phyloP scores from a whole-genome alignment of 2,329 filamentous ascomycete genomes.

The Aspergillus latus region DNA sequence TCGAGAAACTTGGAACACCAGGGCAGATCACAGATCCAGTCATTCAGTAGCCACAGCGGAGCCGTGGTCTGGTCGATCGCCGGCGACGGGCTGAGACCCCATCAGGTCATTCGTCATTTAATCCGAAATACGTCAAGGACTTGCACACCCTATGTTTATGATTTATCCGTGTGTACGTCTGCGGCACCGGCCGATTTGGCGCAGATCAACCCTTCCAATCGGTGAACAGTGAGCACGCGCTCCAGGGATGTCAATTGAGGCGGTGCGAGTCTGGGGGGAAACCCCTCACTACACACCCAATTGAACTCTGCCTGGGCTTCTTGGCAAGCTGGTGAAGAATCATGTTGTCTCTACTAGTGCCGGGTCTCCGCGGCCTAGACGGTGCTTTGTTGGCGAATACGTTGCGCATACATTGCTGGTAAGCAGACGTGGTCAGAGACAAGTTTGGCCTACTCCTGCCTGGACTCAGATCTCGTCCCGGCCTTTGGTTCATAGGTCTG shows the following conservation, averaged over 20 bases:
- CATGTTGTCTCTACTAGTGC: neutral
- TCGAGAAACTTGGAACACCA: neutral
- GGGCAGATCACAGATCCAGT: neutral
- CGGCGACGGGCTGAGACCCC: neutral
- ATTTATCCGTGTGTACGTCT: neutral
- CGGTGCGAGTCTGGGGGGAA: conserved; percentile 8
- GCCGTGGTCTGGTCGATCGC: neutral
- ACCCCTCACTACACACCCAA: conserved; percentile 10
- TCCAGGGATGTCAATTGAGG: neutral
- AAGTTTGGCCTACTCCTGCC: neutral
- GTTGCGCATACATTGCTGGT: neutral
- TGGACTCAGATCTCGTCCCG: neutral
- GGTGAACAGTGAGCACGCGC: neutral
- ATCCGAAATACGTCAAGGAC: neutral
- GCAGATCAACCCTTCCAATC: neutral
- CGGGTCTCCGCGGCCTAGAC: neutral
- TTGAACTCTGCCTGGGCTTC: neutral
- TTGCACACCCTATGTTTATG: neutral
- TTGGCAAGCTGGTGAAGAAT: conserved; percentile 8
- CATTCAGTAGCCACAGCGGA: neutral
- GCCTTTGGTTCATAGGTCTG: neutral
- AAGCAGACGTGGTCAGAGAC: neutral
- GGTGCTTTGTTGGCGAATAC: neutral
- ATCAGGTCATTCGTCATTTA: neutral
- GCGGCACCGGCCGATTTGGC: neutral